These are phyloP conservation scores for Suillus brevipes DNA, from an alignment of 768 basidiomycete species.

Conservation along the genomic window DNA sequence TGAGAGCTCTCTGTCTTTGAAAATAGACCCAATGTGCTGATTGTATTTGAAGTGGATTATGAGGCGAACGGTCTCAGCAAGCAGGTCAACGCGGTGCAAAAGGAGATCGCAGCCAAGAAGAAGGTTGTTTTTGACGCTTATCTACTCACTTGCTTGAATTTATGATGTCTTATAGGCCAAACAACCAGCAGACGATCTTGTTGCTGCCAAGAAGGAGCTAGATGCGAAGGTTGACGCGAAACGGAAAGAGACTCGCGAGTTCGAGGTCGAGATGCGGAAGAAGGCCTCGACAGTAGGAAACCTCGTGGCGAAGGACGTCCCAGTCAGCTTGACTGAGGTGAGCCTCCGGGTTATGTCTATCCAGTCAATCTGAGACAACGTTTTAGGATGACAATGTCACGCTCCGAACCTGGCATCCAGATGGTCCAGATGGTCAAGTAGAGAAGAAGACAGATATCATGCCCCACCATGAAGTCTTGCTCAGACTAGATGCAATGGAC, in stretches of 20 bases:
- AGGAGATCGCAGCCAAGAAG: constrained; percentile 91
- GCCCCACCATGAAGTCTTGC: constrained; percentile 96
- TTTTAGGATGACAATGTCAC: constrained; percentile 86
- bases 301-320: constrained; percentile 84
- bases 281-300: constrained; percentile 88
- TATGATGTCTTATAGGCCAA: constrained; percentile 62
- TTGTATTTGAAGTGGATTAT: constrained; percentile 67
- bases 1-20: background rate
- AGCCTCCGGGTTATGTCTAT: constrained; percentile 17
- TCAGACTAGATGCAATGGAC: constrained; percentile 93
- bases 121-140: constrained; percentile 54
- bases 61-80: constrained; percentile 78
- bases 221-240: constrained; percentile 79
- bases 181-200: constrained; percentile 84
- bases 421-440: constrained; percentile 69
- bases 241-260: constrained; percentile 74
- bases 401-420: constrained; percentile 83
- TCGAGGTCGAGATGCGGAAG: constrained; percentile 74
- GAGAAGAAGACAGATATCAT: constrained; percentile 76
- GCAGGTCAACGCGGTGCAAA: constrained; percentile 87
- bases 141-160: background rate
- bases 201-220: constrained; percentile 79
- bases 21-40: constrained; percentile 2
- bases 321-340: constrained; percentile 88
- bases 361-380: background rate